Evolutionary conservation across 768 basidiomycete species (phyloP), one percentile per base, ranked within the genome.

Genomic region (Tricholoma sp.): DNA sequence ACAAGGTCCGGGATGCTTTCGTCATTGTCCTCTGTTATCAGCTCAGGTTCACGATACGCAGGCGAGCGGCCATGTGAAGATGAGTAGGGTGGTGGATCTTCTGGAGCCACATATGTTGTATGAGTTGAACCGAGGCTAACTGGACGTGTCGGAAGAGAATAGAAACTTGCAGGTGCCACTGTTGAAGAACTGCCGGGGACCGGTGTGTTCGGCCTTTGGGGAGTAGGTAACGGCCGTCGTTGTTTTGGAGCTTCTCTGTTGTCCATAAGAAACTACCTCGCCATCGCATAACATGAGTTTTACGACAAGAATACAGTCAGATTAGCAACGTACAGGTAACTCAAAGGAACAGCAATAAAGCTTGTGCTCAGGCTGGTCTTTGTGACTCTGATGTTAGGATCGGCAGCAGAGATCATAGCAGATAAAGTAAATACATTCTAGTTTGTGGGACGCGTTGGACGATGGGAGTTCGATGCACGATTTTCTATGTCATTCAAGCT

Each of bases 11-110:
- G 74, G 13, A 68, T 67, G 24, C 70, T 71, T 13, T 52, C 59
- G 34, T 73, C 64, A 41, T 68, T 64, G n/a, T 72, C 72, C 37
- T 80, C 82, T 29, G 68, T 63, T 2, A 84, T 74, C 10, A 82
- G 72, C 63, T 85, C 81, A 0, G 83, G 82, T 65, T 85, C 82
- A 28, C 82, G 78, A 66, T 75, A 84, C 17, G 67, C 70, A 13
- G 70, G 58, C 11, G 68, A 63, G 42, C 66, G 47, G 13, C 47
- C 68, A 39, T 63, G 59, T 12, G 69, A 53, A 9, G 71, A 61
- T 15, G 64, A 59, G 58, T 77, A 77, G 12, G 70, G 66, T 17
- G 78, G 75, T 15, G 77, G 74, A 33, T 69, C 70, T 15, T 61
- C 56, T 15, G 74, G 68, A 8, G 72, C 57, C 4, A 73, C 60